Base-by-base conservation (phyloP, 2,329 filamentous ascomycete species). In the Hypoxylon rubiginosum region DNA sequence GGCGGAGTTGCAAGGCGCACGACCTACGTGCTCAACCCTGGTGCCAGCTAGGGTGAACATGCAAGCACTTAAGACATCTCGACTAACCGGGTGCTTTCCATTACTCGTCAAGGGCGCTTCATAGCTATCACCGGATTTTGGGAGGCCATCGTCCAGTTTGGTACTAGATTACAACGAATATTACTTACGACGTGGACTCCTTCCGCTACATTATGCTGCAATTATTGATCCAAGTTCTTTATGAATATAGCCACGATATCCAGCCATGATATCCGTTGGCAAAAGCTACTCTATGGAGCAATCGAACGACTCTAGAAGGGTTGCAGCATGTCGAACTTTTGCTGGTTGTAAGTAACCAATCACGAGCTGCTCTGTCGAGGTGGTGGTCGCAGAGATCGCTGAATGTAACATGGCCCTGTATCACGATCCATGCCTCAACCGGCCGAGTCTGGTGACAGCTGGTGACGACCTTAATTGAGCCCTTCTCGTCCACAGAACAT, bases 341-440 rank as follows among this genome's bases (percentile, higher is more conserved):
- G 61, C 58, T 68, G 62, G 61, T 62, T 57, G 62, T 11, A 28
- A 46, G 10, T 30, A 58, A 45, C 62, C 62, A 68, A 68, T 66
- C 41, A 66, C 19, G 41, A 45, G 21, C 54, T n/a, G 19, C 59
- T 49, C 58, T 39, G 26, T 62, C n/a, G 15, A 19, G 11, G 48
- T 26, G 58, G 66, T 48, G 39, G 26, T 19, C 19, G 36, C 41
- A 43, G 36, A 32, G 43, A 50, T 56, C 46, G 61, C n/a, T 21
- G 4, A n/a, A 51, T 51, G 30, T 24, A 51, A 51, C 24, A 19
- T 54, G 39, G 39, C 36, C 34, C 30, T 19, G 39, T 61, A 53
- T 54, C 57, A 58, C 51, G 32, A 54, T 45, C 52, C 57, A 50
- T 57, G 52, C 24, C 34, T 17, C 19, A 36, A 52, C 24, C 49